Base-by-base conservation (phyloP, 1,284 basidiomycete genomes). In the Leccinum fuscescens region DNA sequence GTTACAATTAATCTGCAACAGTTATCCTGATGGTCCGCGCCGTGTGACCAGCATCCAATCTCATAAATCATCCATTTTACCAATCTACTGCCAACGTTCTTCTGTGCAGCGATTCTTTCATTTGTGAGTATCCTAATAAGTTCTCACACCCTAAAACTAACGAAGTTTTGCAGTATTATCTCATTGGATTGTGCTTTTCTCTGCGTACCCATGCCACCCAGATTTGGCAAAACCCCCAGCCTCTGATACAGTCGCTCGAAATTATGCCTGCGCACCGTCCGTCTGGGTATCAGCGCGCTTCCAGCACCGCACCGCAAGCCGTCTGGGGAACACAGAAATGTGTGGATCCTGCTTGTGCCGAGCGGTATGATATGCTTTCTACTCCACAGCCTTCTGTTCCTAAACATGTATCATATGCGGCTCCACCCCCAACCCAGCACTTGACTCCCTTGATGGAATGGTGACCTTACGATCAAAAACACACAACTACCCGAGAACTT, bases 161-260 rank as follows among this genome's bases (percentile, higher is more conserved):
- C 66, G 54, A 62, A 57, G 3, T 54, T 54, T 20, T 24, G 15
- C 65, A 97, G 93, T 98, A 96, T 0, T 99, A 99, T 76, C 84
- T 97, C 51, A 29, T 99, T 61, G 97, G 97, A 35, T 80, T 99
- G 0, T 99, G 97, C 97, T 99, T 99, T 81, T 98, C 96, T 51
- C 85, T 31, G 17, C 90, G 94, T 51, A 99, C 97, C 0, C 97
- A 99, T 73, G 97, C 97, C 3, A 90, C 92, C 14, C 97, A 99
- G 74, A 99, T 99, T 68, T 99, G 97, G 97, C 96, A 99, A 73
- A 98, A 98, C 71, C 94, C 94, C 3, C 92, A 94, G 69, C 91
- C 89, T 62, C 80, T 95, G 12, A 80, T 95, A 66, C 87, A 92
- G 37, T 78, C 83, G 2, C 72, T 85, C 59, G 92, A 94, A 51